Base-by-base conservation (phyloP, 2,329 filamentous ascomycete genomes). In the Aspergillus costaricaensis region DNA sequence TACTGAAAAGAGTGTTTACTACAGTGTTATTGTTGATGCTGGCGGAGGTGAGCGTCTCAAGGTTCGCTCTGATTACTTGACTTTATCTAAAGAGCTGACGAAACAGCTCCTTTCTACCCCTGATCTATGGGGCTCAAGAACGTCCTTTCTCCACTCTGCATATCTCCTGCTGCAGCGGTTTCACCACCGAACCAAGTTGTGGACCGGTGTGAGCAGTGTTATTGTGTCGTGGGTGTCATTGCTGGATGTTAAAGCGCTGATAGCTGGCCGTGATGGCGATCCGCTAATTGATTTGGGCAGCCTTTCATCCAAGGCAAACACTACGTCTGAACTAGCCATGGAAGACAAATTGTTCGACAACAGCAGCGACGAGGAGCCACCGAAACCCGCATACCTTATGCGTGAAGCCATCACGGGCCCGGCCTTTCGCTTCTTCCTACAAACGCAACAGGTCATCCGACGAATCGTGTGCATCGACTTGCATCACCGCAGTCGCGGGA, bases 401-500 rank as follows among this genome's bases (percentile, higher is more conserved):
- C 69, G 73, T 36, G 67, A 73, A 21, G 65, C 72, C 3, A 69
- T 76, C 15, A 67, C 69, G 2, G 67, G 68, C 7, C 72, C 74
- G 2, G 72, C 68, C 32, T 75, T 73, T 50, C 65, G 64, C n/a
- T 76, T 76, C 61, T 74, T 72, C 50, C 60, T 71, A 3, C 66
- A 70, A 58, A 69, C 73, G 4, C 73, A 75, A 53, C 73, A 76
- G 58, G 64, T 75, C 17, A 69, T 72, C 36, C 70, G 74, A 2
- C 72, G 73, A 2, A 76, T 76, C 10, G 67, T 76, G 39, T 65
- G 63, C 43, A 74, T 76, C 30, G 73, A 76, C 59, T 66, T 76
- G 17, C 74, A 77, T 57, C 74, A 77, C 58, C 74, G 74, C 62
- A 74, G 68, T 21, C 72, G 74, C 5, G 74, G 74, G 38, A 76